Evolutionary conservation across 441 rosid species (phyloP), one percentile per base, ranked within the genome.

Genomic region (Euphorbia schlechtendalii): DNA sequence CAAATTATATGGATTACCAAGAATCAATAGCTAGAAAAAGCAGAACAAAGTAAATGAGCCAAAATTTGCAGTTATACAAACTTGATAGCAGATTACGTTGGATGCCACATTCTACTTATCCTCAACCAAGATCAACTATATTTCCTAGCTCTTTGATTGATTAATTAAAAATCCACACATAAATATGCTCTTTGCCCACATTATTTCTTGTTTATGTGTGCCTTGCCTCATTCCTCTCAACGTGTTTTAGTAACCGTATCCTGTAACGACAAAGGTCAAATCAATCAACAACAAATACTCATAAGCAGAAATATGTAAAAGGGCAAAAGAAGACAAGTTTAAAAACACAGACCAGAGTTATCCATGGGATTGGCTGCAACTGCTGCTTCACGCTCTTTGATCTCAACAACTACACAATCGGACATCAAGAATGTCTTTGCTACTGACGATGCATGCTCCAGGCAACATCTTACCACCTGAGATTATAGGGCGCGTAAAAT

Each of bases 401-500:
- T 87, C 78, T 92, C 98, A 22, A 92, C 93, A 27, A 92, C 98
- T 32, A 92, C 98, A 65, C 91, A 86, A 46, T 89, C 98, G 0
- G 98, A 92, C 89, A 85, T 89, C 83, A 92, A 77, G 84, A 92
- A 92, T 8, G 96, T 92, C 69, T 85, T 89, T 1, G 95, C 96
- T 17, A 92, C 96, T 0, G 98, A 92, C 54, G 96, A 74, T 13
- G 98, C 95, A 74, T 92, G 98, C 81, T 92, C 98, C 80, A 89
- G 61, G 85, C 98, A 92, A 71, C 98, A 92, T 78, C 98, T 83
- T n/a, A 92, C 98, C 77, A 88, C 97, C 97, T 90, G 77, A 32
- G 41, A 61, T 27, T 56, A 59, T 21, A 13, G 15, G 15, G 48
- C 0, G 38, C 17, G 2, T 11, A 0, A 18, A 0, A 10, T 24